Evolutionary conservation across 352 stramenopile species (phyloP), one percentile per base, ranked within the genome.

Genomic region (Phytophthora cryptogea): DNA sequence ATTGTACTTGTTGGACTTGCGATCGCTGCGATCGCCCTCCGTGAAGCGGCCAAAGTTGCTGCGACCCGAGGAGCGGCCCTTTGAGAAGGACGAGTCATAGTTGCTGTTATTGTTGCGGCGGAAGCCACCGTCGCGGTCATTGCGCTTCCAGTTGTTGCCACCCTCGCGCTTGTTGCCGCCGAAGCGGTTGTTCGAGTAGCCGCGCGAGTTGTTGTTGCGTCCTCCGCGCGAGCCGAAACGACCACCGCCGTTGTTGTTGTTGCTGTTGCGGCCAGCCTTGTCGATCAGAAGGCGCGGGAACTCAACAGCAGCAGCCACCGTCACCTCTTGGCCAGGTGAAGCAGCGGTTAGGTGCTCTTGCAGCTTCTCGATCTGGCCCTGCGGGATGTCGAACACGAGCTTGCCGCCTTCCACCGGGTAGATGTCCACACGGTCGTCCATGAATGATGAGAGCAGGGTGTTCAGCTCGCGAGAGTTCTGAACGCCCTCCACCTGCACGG

Each of bases 331-430:
- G 17, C 48, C 57, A 3, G 68, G 63, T 1, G 56, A 66, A 0
- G 69, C 49, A 8, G 53, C 63, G n/a, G 43, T 58, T 4, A 92
- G 51, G 30, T 88, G 74, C 16, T 65, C 57, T 36, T 76, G 76
- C 16, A 92, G 54, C 20, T 68, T 57, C 13, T 80, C 75, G 26
- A 88, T 39, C 43, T 78, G 54, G 46, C 79, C 63, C 20, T 84
- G 68, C 10, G 76, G 72, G 32, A 92, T 72, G 50, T 92, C 82
- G 17, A 92, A 85, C 54, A 89, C 79, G 8, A 90, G 80, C 63
- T 82, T 87, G 60, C 65, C 78, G 35, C 40, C 62, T 3, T 89
- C 77, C 16, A 92, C 60, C 13, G 72, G 55, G 54, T 89, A 63
- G 33, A 92, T 75, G 35, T 90, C 80, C 14, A 68, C 57, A 14